Evolutionary conservation across 495 filamentous ascomycete genomes (phyloP).

Genomic region (Neurospora cerealis): DNA sequence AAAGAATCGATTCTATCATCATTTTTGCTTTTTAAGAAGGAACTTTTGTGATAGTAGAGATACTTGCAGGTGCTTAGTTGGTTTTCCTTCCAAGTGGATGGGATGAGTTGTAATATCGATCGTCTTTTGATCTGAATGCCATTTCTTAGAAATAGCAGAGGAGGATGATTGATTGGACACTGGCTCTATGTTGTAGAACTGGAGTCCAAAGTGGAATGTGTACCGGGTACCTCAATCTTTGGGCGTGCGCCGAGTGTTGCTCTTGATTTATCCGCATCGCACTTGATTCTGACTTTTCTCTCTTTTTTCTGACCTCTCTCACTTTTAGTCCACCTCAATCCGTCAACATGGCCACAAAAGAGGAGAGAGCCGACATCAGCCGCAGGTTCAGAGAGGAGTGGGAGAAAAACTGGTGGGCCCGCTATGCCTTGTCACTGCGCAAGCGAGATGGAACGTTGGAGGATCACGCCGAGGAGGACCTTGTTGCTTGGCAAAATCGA

Average conservation of each 20-base stretch:
- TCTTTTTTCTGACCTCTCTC: background rate
- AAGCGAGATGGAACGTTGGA: background rate
- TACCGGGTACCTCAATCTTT: background rate
- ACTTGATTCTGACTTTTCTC: background rate
- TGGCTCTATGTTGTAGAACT: background rate
- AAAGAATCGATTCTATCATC: too few species aligned
- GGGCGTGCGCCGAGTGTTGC: background rate
- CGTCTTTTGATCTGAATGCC: background rate
- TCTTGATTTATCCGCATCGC: background rate
- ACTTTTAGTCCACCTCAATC: background rate
- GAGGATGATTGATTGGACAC: too few species aligned
- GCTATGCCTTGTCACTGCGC: background rate
- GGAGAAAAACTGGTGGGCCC: background rate
- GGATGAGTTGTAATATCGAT: background rate
- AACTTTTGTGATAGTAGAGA: too few species aligned
- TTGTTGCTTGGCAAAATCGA: background rate
- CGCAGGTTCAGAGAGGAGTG: background rate
- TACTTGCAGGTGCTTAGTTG: too few species aligned
- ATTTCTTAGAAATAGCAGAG: background rate
- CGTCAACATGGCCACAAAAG: background rate
- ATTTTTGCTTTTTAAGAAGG: too few species aligned
- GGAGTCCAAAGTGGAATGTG: background rate
- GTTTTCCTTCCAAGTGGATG: background rate
- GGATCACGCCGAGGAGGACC: background rate
- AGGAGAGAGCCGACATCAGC: background rate